Evolutionary conservation across 805 yeast genomes (phyloP), one percentile per base, ranked within the genome.

Genomic region (Schizosaccharomyces octosporus): DNA sequence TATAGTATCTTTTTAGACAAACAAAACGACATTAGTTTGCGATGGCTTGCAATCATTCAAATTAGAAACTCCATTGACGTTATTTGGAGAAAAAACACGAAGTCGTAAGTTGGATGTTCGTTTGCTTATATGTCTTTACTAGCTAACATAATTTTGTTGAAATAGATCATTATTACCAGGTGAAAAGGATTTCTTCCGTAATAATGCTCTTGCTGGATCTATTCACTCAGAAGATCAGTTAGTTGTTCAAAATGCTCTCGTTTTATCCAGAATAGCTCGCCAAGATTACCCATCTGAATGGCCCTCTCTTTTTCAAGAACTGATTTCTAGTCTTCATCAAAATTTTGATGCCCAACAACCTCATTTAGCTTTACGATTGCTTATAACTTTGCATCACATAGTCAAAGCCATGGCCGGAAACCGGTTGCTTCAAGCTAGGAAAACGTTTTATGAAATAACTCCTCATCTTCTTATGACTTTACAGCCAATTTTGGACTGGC

Each of bases 11-110:
- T 86, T 69, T 72, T 80, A 62, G 83, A 85, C 64, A 68, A 75
- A 2, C 76, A 81, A 0, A 66, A 79, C 19, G 78, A 88, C 0
- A 71, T 84, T 39, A 85, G 84, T 63, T 74, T 81, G 6, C 75
- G 97, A 67, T 88, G 95, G 95, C 73, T 89, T 31, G 88, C 95
- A 0, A 77, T 87, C 1, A 90, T 90, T 54, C 85, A 84, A 65
- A 81, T 90, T 71, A 90, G 93, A 68, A 90, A 90, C 70, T 94
- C 94, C 1, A 75, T 87, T 24, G 95, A 87, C 19, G 81, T 79
- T 68, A 81, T 80, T 67, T 90, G 98, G 97, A 75, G 96, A 63
- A 74, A 83, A 0, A 75, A 87, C 0, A 75, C 86, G 21, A 72
- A 75, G 42, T 72, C 79, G 67, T 74, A 76, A 27, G 76, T 76